These are phyloP conservation scores for Erucastrum elatum DNA, from an alignment of 345 rosid genomes.

Conservation along the genomic window DNA sequence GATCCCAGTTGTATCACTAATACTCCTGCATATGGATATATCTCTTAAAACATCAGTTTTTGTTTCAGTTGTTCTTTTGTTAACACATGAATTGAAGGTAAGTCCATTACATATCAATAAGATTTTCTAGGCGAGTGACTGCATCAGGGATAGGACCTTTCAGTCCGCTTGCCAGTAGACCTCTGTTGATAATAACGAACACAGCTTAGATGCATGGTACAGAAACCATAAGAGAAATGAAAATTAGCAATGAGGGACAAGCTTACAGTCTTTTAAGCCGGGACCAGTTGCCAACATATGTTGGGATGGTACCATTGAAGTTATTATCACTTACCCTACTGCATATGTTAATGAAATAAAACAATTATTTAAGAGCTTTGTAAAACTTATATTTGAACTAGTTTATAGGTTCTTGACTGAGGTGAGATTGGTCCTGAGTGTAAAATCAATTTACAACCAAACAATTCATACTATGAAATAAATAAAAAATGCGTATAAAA, in stretches of 20 bases:
- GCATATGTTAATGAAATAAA: constrained; percentile 15
- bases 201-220: neutral
- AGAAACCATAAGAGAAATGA: neutral
- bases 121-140: constrained; percentile 37
- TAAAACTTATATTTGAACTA: neutral
- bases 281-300: constrained; percentile 58
- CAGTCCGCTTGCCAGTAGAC: constrained; percentile 52
- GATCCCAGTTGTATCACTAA: constrained; percentile 46
- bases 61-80: neutral
- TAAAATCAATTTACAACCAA: neutral
- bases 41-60: neutral
- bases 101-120: constrained; percentile 41
- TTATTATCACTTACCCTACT: constrained; percentile 73
- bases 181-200: constrained; percentile 5
- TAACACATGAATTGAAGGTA: neutral
- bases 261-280: constrained; percentile 60
- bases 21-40: constrained; percentile 43
- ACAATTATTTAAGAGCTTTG: neutral
- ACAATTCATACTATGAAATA: neutral
- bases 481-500: neutral
- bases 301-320: constrained; percentile 65
- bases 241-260: neutral
- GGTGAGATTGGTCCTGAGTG: neutral
- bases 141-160: constrained; percentile 51
- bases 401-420: neutral